These are phyloP conservation scores for Chalara sp. DNA, from an alignment of 2,329 filamentous ascomycete species.

Conservation along the genomic window DNA sequence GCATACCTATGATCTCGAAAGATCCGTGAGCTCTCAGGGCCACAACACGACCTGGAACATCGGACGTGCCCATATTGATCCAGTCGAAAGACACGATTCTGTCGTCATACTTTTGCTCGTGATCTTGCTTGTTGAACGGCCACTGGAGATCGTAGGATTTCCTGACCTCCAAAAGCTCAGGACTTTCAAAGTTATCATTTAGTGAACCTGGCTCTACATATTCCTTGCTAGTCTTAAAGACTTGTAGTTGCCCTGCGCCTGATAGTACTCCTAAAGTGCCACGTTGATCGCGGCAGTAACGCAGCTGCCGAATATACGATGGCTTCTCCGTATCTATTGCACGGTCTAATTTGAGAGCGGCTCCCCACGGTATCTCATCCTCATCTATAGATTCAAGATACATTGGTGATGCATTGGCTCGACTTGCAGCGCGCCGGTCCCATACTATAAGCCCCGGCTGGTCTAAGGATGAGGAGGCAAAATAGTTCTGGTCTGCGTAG, in stretches of 20 bases:
- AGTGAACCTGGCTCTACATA: conserved; percentile 34
- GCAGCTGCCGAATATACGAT: conserved; percentile 55
- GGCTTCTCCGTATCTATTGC: conserved; percentile 48
- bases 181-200: conserved; percentile 42
- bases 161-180: conserved; percentile 52
- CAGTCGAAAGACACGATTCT: conserved; percentile 64
- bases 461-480: conserved; percentile 71
- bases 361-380: conserved; percentile 58
- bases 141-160: conserved; percentile 58
- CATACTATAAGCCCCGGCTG: conserved; percentile 70
- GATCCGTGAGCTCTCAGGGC: conserved; percentile 53
- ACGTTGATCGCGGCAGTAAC: conserved; percentile 55
- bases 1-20: conserved; percentile 56
- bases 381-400: conserved; percentile 53
- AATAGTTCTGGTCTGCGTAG: conserved; percentile 75
- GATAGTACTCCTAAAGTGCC: conserved; percentile 57
- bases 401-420: conserved; percentile 42
- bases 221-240: conserved; percentile 52
- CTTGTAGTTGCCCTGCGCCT: conserved; percentile 55
- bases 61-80: conserved; percentile 51
- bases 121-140: conserved; percentile 40
- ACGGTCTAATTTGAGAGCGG: conserved; percentile 48
- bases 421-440: conserved; percentile 61
- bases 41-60: conserved; percentile 49
- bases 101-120: conserved; percentile 41